Base-by-base conservation (phyloP, 345 rosid species). In the Kernera saxatilis region DNA sequence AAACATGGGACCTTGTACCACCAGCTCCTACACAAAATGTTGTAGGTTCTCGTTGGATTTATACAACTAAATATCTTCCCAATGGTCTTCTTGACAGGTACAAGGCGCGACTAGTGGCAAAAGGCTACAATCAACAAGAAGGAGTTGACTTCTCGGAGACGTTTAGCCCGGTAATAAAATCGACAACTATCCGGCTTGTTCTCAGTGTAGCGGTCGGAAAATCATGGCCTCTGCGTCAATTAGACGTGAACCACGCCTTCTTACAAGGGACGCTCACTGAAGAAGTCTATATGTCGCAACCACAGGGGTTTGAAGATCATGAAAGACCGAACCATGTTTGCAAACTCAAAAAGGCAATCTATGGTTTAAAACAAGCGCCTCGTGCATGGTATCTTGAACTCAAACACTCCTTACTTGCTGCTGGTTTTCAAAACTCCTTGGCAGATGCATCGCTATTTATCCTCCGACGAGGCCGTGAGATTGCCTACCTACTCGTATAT, bases 361-460 rank as follows among this genome's bases (percentile, higher is more conserved):
- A 40, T 1, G 17, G 18, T 1, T 8, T 40, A 0, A 40, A 40
- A 1, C 44, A 40, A 14, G 44, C 44, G 0, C 44, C 8, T 14
- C 18, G 18, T 0, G 44, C 17, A 2, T 40, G 44, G 44, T 40
- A 40, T 5, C 17, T 14, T 1, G 44, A 40, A 5, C 3, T 40
- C 0, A 40, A 14, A 3, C 0, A 6, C 0, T 14, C 0, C 1
- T 6, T 40, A 0, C 2, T 1, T 5, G 8, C 6, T 1, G 5
- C 3, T 0, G 44, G 6, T 0, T 40, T 14, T 40, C 17, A 0
- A 0, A 40, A 40, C 6, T 40, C 18, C 0, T 1, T 40, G 6
- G 44, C 18, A 1, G 18, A 40, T 14, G 14, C 18, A 0, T 40
- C 8, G 2, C 4, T 40, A 1, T 40, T 40, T 8, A 40, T 14